Evolutionary conservation across 1,284 basidiomycete species (phyloP), one percentile per base, ranked within the genome.

Genomic region (Fistulinella cinereoalba): DNA sequence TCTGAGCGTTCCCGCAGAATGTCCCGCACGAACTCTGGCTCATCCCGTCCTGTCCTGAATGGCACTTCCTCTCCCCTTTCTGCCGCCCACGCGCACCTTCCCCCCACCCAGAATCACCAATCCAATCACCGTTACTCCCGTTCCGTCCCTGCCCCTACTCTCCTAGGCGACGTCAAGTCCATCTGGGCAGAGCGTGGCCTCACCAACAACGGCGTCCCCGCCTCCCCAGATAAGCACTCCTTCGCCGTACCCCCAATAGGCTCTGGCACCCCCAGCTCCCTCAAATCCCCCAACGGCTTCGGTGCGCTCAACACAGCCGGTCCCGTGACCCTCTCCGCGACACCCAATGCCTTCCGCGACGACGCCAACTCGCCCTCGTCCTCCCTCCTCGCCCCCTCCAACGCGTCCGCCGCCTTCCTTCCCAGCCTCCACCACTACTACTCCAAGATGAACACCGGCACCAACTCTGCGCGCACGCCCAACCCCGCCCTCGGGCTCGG

Each of bases 1-100:
- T 87, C 85, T 51, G 93, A 96, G 66, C 72, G 78, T 44, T 85
- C 80, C 27, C 74, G 92, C 34, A 72, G 91, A 38, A 81, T 91
- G 78, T 88, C 85, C 16, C 78, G 87, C 42, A 82, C 79, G 15
- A 79, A 79, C 44, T 77, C 78, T 21, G 72, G 70, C 41, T 70
- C 74, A 54, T 57, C 65, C 42, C 50, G 69, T 49, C 52, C 62
- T 9, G 37, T 43, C 39, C 21, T 52, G 22, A 55, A 52, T 10
- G 65, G 68, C 43, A 4, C 53, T 0, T 52, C 64, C 0, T 48
- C 64, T 23, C 51, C 56, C 4, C 61, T 50, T 6, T 8, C 61
- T 1, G 2, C 40, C 2, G 29, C 28, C 1, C 46, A 45, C 21
- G 11, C 49, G 27, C 45, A 46, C 5, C 44, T 38, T 13, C 24